These are phyloP conservation scores for Penicillium soppii DNA, from an alignment of 495 filamentous ascomycete species.

Conservation along the genomic window DNA sequence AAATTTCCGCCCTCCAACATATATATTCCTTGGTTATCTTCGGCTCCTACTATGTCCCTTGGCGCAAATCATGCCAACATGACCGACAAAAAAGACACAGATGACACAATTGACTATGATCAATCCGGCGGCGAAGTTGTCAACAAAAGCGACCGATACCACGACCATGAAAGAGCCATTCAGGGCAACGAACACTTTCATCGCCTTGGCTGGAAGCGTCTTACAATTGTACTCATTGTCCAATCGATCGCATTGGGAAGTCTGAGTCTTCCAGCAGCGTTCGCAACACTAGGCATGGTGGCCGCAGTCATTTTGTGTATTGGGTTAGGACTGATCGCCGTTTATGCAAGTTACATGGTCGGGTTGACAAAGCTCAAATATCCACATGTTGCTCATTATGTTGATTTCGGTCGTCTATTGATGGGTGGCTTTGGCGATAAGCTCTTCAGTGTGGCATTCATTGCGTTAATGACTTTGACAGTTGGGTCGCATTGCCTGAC, in stretches of 20 bases:
- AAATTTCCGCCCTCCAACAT: too few relatives aligned
- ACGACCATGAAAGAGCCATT: background rate
- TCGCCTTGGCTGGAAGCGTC: conserved; percentile 33
- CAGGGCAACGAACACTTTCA: conserved; percentile 13
- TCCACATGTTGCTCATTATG: conserved; percentile 62
- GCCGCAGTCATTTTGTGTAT: conserved; percentile 48
- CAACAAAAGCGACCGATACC: background rate
- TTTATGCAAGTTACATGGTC: conserved; percentile 68
- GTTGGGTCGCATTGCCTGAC: conserved; percentile 69
- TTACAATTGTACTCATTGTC: conserved; percentile 50
- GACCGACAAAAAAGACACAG: background rate
- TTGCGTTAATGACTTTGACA: conserved; percentile 61
- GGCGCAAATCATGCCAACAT: background rate
- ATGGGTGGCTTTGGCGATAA: conserved; percentile 58
- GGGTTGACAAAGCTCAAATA: conserved; percentile 65
- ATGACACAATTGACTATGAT: background rate
- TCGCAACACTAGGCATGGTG: conserved; percentile 61
- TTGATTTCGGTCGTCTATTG: conserved; percentile 62
- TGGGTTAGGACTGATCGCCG: conserved; percentile 59
- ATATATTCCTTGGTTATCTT: background rate
- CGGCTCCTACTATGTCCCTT: background rate
- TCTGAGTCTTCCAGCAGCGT: conserved; percentile 54
- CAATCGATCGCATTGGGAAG: conserved; percentile 61
- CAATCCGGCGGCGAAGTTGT: background rate
- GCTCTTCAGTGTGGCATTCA: conserved; percentile 55